These are phyloP conservation scores for Exophiala sp. DNA, from an alignment of 2,329 filamentous ascomycete species.

Conservation along the genomic window DNA sequence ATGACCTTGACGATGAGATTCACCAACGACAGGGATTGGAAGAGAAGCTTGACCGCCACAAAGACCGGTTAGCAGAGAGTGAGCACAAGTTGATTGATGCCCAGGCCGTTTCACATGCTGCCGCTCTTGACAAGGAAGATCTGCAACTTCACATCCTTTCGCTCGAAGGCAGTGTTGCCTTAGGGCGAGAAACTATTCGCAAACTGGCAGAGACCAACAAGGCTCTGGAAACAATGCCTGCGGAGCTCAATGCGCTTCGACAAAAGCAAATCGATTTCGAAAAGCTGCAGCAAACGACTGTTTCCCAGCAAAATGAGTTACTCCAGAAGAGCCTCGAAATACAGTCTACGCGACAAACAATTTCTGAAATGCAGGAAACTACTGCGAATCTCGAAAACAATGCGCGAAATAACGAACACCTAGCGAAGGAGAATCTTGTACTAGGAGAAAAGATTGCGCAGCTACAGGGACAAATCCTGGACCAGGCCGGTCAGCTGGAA, in stretches of 20 bases:
- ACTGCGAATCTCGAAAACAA: too few relatives aligned
- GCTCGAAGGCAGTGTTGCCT: background rate
- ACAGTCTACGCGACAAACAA: too few relatives aligned
- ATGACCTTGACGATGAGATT: conserved; percentile 1
- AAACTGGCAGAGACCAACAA: background rate
- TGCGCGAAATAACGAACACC: too few relatives aligned
- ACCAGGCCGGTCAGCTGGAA: background rate
- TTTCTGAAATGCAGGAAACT: too few relatives aligned
- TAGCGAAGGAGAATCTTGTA: too few relatives aligned
- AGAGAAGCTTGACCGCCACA: background rate
- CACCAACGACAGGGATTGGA: background rate
- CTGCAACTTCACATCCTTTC: background rate
- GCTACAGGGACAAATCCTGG: too few relatives aligned
- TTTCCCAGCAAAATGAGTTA: too few relatives aligned
- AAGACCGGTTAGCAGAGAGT: background rate
- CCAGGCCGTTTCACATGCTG: background rate
- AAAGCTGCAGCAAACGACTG: background rate
- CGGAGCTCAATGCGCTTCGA: background rate
- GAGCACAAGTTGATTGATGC: background rate
- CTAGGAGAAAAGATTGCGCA: too few relatives aligned
- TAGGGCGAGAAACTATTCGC: background rate
- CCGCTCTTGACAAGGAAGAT: background rate
- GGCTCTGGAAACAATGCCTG: background rate
- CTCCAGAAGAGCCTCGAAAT: too few relatives aligned
- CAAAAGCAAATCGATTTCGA: background rate